phyloP scores from a whole-genome alignment of 1,284 basidiomycete genomes.

The Gymnopus androsaceus region DNA sequence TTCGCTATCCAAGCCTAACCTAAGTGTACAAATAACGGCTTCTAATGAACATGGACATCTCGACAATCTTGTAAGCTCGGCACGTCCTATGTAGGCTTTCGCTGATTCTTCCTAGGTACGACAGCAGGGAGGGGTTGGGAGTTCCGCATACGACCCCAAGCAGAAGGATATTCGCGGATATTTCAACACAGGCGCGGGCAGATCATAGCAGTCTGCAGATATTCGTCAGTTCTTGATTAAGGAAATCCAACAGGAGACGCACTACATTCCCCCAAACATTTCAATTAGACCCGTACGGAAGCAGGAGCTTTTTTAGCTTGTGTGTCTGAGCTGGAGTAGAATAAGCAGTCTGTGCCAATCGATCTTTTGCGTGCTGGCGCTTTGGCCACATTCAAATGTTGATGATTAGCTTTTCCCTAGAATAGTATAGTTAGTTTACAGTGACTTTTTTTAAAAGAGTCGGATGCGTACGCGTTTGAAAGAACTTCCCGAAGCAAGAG shows the following conservation, averaged over 20 bases:
- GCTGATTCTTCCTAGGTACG: constrained; percentile 50
- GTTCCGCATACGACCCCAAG: constrained; percentile 68
- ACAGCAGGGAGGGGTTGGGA: constrained; percentile 79
- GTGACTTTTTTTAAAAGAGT: not conserved
- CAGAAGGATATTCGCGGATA: constrained; percentile 79
- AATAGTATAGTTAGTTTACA: constrained; percentile 7
- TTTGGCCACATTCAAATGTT: constrained; percentile 73
- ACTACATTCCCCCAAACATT: not conserved
- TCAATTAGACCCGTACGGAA: constrained; percentile 66
- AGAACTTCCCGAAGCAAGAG: constrained; percentile 58
- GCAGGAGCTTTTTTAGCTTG: constrained; percentile 63
- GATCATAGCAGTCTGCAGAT: not conserved
- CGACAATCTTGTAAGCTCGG: constrained; percentile 51
- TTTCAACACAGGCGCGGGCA: constrained; percentile 58
- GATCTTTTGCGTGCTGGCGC: constrained; percentile 64
- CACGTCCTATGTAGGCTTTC: not conserved
- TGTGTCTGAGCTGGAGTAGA: constrained; percentile 63
- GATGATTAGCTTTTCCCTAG: constrained; percentile 68
- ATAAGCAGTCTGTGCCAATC: constrained; percentile 63
- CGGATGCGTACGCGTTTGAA: constrained; percentile 71
- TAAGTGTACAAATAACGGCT: constrained; percentile 49
- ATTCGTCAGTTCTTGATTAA: not conserved
- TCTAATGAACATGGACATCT: constrained; percentile 62
- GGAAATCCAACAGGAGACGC: not conserved
- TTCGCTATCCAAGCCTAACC: constrained; percentile 11